Evolutionary conservation across 148 eudicot species (phyloP).

Genomic region (Amaranthus hypochondriacus): DNA sequence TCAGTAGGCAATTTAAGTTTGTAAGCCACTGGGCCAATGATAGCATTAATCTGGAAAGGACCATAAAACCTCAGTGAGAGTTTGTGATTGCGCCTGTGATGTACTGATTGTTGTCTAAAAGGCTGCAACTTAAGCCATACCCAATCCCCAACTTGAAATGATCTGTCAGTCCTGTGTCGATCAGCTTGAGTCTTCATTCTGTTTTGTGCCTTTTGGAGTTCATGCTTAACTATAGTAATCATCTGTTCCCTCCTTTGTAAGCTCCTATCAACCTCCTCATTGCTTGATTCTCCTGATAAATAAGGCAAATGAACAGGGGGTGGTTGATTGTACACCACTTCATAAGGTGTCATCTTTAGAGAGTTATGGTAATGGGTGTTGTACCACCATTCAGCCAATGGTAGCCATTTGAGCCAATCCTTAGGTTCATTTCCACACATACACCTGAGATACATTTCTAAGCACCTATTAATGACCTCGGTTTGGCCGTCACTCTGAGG

Average conservation of each 20-base stretch:
- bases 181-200: conserved; percentile 1
- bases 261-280: background rate
- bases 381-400: conserved; percentile 3
- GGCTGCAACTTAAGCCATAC: conserved; percentile 3
- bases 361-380: background rate
- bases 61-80: background rate
- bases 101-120: background rate
- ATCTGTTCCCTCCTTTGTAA: too few species aligned
- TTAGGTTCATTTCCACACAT: background rate
- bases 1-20: background rate
- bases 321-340: background rate
- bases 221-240: too few species aligned
- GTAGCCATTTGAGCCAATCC: background rate
- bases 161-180: background rate
- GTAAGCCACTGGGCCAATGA: background rate
- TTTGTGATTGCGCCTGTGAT: background rate
- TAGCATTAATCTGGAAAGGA: background rate
- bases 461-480: background rate
- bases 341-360: background rate
- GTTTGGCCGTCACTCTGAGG: background rate
- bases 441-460: background rate
- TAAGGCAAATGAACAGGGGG: background rate
- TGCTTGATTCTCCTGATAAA: background rate
- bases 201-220: background rate
- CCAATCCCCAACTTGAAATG: background rate